phyloP scores from a whole-genome alignment of 495 filamentous ascomycete genomes.

The Haplographium delicatum region DNA sequence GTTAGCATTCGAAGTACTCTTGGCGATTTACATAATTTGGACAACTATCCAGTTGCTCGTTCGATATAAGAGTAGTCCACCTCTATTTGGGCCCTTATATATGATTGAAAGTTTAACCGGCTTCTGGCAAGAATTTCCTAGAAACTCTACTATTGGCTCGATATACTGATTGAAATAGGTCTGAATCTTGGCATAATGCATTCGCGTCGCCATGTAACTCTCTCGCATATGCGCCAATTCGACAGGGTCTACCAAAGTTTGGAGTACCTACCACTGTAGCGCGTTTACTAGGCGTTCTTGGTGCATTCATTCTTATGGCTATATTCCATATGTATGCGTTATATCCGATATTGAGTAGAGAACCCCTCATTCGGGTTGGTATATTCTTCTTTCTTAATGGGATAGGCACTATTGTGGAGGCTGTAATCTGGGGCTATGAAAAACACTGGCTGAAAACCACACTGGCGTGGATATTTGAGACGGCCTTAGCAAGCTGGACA shows the following conservation, averaged over 20 bases:
- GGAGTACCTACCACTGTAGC: constrained; percentile 26
- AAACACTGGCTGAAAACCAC: constrained; percentile 27
- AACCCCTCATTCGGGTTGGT: constrained; percentile 25
- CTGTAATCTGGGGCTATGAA: constrained; percentile 31
- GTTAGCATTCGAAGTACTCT: constrained; percentile 30
- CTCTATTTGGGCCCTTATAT: constrained; percentile 35
- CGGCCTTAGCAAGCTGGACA: constrained; percentile 29
- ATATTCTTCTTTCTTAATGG: constrained; percentile 34
- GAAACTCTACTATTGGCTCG: neutral
- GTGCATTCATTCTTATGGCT: constrained; percentile 31
- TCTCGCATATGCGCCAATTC: constrained; percentile 28
- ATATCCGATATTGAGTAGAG: constrained; percentile 24
- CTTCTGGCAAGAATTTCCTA: constrained; percentile 25
- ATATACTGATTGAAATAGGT: constrained; percentile 19
- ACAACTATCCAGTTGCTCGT: constrained; percentile 30
- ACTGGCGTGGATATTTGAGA: constrained; percentile 32
- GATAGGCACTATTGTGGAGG: constrained; percentile 29
- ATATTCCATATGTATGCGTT: constrained; percentile 32
- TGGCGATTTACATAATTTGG: constrained; percentile 35
- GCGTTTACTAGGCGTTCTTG: constrained; percentile 27
- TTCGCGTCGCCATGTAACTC: constrained; percentile 32
- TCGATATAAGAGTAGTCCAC: constrained; percentile 30
- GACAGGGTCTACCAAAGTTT: constrained; percentile 22
- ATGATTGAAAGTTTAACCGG: constrained; percentile 28
- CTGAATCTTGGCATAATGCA: constrained; percentile 36